Percentiles rank a stretch among this genome's conserved stretches.
Conservation (phyloP, 2,329 filamentous ascomycete species). For the Arthrinium phaeospermum region DNA sequence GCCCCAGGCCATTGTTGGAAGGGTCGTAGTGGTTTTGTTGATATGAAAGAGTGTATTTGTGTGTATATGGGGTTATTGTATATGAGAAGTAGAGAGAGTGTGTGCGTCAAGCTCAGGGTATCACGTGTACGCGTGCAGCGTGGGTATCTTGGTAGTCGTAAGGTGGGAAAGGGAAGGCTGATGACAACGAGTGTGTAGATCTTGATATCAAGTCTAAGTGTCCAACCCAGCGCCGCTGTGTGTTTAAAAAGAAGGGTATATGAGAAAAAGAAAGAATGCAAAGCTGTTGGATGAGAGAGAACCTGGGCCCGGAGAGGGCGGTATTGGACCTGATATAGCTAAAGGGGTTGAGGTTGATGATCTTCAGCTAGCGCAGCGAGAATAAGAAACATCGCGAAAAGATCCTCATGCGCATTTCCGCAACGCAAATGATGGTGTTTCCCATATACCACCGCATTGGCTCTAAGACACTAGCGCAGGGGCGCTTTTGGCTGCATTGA, state of each 20-base stretch:
- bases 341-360: neutral
- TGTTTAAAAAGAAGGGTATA: neutral
- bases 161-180: neutral
- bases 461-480: neutral
- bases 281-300: neutral
- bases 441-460: neutral
- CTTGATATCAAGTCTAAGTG: neutral
- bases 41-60: neutral
- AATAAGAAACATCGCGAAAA: too few relatives aligned
- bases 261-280: neutral
- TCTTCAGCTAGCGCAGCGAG: neutral
- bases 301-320: neutral
- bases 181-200: neutral
- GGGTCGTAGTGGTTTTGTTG: neutral
- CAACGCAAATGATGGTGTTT: neutral
- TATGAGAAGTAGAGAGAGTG: neutral
- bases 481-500: neutral
- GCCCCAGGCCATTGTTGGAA: constrained; percentile 5
- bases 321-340: neutral
- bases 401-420: neutral
- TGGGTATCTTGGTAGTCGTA: constrained; percentile 4
- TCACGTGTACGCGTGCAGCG: neutral
- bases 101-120: neutral
- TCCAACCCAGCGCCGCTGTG: neutral
- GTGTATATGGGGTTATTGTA: neutral